Evolutionary conservation across 768 basidiomycete species (phyloP).

Genomic region (Daedalea quercina): DNA sequence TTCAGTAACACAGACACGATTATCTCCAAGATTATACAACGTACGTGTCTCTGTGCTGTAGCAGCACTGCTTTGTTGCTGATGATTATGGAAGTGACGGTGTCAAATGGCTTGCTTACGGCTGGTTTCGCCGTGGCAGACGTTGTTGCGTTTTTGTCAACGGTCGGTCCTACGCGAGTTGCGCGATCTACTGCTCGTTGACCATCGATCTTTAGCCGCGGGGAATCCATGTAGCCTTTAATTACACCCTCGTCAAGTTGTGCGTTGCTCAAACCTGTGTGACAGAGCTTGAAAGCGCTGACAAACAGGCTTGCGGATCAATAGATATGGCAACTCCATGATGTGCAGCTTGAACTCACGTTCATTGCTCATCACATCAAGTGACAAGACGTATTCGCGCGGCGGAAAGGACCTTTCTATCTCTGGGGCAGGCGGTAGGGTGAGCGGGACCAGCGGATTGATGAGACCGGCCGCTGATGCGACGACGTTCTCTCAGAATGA

Average conservation of each 20-base stretch:
- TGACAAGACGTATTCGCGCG: background rate
- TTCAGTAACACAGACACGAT: conserved; percentile 15
- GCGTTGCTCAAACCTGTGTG: background rate
- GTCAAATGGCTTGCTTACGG: conserved; percentile 25
- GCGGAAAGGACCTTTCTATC: background rate
- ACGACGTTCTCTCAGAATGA: background rate
- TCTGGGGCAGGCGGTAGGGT: background rate
- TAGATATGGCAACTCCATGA: conserved; percentile 26
- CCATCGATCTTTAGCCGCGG: background rate
- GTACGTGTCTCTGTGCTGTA: conserved; percentile 11
- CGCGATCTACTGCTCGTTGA: background rate
- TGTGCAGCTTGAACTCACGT: conserved; percentile 28
- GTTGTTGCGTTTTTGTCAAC: conserved; percentile 19
- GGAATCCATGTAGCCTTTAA: conserved; percentile 15
- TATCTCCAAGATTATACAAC: conserved; percentile 25
- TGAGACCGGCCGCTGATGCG: background rate
- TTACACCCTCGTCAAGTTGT: conserved; percentile 26
- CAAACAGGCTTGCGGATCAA: too few relatives aligned
- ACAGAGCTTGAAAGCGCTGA: too few relatives aligned
- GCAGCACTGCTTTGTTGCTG: background rate
- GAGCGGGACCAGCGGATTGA: background rate
- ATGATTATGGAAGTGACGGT: conserved; percentile 20
- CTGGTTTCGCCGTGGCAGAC: conserved; percentile 23
- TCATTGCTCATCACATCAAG: background rate
- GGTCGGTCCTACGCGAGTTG: background rate